Evolutionary conservation across 208 protist genomes (phyloP), one percentile per base, ranked within the genome.

Genomic region (Angomonas deanei): DNA sequence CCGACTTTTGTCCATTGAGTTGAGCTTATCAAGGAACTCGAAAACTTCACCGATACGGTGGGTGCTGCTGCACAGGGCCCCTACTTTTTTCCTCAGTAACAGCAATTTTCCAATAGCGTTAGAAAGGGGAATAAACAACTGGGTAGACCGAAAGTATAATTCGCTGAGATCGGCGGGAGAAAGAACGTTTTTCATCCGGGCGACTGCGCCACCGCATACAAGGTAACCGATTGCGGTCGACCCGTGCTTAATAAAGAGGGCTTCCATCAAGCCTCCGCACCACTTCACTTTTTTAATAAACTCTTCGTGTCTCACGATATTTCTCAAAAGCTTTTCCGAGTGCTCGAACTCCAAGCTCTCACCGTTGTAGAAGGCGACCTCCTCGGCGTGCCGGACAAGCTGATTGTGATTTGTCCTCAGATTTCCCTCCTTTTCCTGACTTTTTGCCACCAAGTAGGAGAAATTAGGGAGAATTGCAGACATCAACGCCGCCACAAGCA

Each of bases 301-400:
- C 47, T 61, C 58, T 66, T 93, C 83, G 49, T 92, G 71, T 26
- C 74, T 66, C 10, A 84, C 61, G 58, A 94, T 80, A 17, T 75
- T 86, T 28, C 70, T 39, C 26, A 96, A 57, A 36, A 89, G 57
- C n/a, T 71, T 70, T 17, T 92, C 82, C 21, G 80, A 78, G 54
- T 93, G 84, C 61, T 80, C 68, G 1, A 78, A 61, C 69, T 97
- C 92, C n/a, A 87, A 53, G 23, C 84, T 76, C 46, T 87, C 90
- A 32, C 92, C 92, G 33, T 84, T 78, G 55, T 95, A 96, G 60
- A 97, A 97, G 10, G 92, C 88, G 38, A 97, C 80, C 74, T 94
- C 86, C 73, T 97, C 89, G 0, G 90, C 88, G 64, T 97, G 90
- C 32, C 76, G 74, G 31, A 89, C 68, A 10, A 97, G 63, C 58